These are phyloP conservation scores for Leccinum disarticulatum DNA, from an alignment of 768 basidiomycete genomes.

Conservation along the genomic window DNA sequence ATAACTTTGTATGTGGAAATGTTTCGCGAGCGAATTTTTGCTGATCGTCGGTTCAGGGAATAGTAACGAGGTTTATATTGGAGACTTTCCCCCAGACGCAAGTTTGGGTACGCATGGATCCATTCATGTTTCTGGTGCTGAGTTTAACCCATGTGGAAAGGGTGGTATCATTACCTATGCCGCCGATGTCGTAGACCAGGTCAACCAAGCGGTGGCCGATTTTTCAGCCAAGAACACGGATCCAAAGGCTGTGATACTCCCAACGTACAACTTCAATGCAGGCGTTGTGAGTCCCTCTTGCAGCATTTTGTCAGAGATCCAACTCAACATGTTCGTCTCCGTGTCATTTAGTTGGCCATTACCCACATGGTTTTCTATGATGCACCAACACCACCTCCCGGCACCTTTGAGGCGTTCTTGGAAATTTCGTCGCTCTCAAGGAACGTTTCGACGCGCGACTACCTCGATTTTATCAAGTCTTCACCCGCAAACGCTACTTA, in stretches of 20 bases:
- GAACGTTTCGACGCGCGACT: constrained; percentile 6
- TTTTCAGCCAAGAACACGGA: constrained; percentile 12
- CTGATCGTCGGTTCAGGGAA: background rate
- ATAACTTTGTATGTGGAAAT: background rate
- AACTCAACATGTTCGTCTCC: background rate
- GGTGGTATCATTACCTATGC: constrained; percentile 44
- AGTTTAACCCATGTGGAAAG: constrained; percentile 26
- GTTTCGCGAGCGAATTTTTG: no score
- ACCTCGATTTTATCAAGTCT: constrained; percentile 8
- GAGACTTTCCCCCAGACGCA: background rate
- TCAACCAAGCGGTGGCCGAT: constrained; percentile 12
- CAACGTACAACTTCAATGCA: background rate
- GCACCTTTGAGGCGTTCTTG: background rate
- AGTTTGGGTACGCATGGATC: background rate
- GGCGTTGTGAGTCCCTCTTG: background rate
- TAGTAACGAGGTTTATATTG: background rate
- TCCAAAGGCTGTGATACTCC: constrained; percentile 8
- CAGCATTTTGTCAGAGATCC: background rate
- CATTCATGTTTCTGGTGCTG: background rate
- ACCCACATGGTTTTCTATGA: background rate
- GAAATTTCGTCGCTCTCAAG: background rate
- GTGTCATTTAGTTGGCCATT: background rate
- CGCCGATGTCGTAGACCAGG: background rate
- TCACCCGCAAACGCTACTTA: background rate
- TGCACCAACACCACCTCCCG: background rate